phyloP scores from a whole-genome alignment of 2,329 filamentous ascomycete genomes.

The Xylaria digitata region DNA sequence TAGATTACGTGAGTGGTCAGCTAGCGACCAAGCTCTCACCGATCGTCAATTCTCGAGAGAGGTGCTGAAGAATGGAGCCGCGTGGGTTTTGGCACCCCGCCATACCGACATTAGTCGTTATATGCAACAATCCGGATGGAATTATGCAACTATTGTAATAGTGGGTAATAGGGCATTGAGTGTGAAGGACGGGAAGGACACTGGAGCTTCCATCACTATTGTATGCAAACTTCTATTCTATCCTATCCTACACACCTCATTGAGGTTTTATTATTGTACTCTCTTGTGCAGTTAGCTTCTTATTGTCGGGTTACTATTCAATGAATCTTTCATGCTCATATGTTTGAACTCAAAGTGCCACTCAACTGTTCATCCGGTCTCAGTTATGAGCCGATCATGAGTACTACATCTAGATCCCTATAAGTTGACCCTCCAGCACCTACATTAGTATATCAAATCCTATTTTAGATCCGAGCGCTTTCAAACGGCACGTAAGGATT shows the following conservation, averaged over 20 bases:
- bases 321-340: too few species aligned
- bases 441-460: not conserved
- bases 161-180: too few species aligned
- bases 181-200: too few species aligned
- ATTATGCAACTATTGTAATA: too few species aligned
- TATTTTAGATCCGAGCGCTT: not conserved
- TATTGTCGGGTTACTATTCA: too few species aligned
- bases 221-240: too few species aligned
- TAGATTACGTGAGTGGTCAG: slow-evolving; percentile 22
- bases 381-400: slow-evolving; percentile 7
- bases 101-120: not conserved
- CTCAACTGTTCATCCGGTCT: not conserved
- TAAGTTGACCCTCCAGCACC: not conserved
- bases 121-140: too few species aligned
- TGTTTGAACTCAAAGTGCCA: too few species aligned
- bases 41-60: slow-evolving; percentile 12
- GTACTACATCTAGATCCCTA: not conserved
- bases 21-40: slow-evolving; percentile 30
- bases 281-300: too few species aligned
- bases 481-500: not conserved
- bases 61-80: not conserved
- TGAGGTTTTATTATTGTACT: too few species aligned
- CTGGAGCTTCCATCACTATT: too few species aligned
- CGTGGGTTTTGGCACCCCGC: not conserved
- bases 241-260: too few species aligned